Conservation (phyloP, 768 basidiomycete species). For the Mycena venus region DNA sequence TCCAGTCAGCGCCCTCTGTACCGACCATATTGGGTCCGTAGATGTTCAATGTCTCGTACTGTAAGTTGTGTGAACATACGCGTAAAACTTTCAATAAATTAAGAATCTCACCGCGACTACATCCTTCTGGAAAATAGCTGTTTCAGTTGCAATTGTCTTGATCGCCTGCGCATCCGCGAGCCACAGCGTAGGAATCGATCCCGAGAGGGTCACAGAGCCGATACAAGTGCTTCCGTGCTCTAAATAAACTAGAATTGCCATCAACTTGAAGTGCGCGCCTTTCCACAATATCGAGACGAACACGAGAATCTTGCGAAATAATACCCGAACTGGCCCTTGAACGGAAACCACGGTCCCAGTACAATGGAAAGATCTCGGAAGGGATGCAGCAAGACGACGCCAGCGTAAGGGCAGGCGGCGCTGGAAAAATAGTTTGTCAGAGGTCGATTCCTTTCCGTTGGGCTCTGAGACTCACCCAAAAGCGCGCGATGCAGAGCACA, state of each 20-base stretch:
- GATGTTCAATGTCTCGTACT: slow-evolving; percentile 10
- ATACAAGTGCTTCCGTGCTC: slow-evolving; percentile 56
- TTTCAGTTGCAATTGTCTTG: slow-evolving; percentile 48
- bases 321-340: slow-evolving; percentile 47
- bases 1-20: no score
- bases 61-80: no score
- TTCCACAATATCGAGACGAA: slow-evolving; percentile 36
- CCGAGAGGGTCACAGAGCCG: slow-evolving; percentile 49
- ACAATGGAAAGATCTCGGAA: slow-evolving; percentile 42
- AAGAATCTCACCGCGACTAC: slow-evolving; percentile 49
- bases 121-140: slow-evolving; percentile 56
- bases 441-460: no score
- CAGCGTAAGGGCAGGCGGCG: background rate
- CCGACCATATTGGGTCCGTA: no score
- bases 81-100: no score
- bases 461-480: slow-evolving; percentile 11
- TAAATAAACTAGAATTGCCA: slow-evolving; percentile 48
- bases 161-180: slow-evolving; percentile 60
- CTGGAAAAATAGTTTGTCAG: background rate
- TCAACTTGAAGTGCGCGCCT: background rate
- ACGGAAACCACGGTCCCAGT: slow-evolving; percentile 49
- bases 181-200: slow-evolving; percentile 52
- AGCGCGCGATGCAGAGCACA: background rate
- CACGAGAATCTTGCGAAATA: slow-evolving; percentile 51
- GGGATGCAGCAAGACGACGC: slow-evolving; percentile 50